These are phyloP conservation scores for Xylaria palmicola DNA, from an alignment of 495 filamentous ascomycete genomes.

Conservation along the genomic window DNA sequence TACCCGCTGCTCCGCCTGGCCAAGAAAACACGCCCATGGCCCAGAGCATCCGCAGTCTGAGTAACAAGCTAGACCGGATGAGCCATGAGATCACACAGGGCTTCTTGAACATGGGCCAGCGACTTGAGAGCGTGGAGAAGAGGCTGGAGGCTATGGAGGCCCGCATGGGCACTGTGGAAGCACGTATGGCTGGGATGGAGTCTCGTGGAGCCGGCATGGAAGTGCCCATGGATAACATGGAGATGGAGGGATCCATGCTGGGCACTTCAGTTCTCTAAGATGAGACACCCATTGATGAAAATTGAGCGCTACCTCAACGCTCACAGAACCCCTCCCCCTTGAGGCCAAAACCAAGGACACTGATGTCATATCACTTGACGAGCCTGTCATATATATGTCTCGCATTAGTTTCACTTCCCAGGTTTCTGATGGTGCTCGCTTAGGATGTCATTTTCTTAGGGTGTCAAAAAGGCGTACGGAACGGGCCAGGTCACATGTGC, in stretches of 20 bases:
- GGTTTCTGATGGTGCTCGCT: background rate
- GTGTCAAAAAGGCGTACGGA: slow-evolving; percentile 12
- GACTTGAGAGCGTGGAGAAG: slow-evolving; percentile 44
- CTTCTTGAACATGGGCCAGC: slow-evolving; percentile 29
- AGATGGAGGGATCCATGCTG: slow-evolving; percentile 30
- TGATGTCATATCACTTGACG: too few species aligned
- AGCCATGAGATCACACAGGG: slow-evolving; percentile 41
- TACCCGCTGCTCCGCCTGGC: slow-evolving; percentile 39
- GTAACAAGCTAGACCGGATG: slow-evolving; percentile 50
- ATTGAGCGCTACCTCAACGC: background rate
- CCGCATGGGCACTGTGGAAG: slow-evolving; percentile 41
- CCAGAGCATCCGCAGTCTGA: slow-evolving; percentile 44
- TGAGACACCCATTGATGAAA: background rate
- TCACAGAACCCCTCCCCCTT: too few species aligned
- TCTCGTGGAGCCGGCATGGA: slow-evolving; percentile 40
- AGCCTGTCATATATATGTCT: background rate
- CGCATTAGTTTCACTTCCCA: background rate
- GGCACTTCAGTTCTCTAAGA: slow-evolving; percentile 27
- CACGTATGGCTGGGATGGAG: slow-evolving; percentile 41
- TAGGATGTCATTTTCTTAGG: slow-evolving; percentile 2
- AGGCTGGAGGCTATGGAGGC: slow-evolving; percentile 42
- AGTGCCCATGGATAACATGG: slow-evolving; percentile 49
- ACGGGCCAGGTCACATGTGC: slow-evolving; percentile 11
- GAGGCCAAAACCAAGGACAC: too few species aligned
- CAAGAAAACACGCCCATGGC: slow-evolving; percentile 47